phyloP scores from a whole-genome alignment of 2,329 filamentous ascomycete species.

The Fragosphaeria purpurea region DNA sequence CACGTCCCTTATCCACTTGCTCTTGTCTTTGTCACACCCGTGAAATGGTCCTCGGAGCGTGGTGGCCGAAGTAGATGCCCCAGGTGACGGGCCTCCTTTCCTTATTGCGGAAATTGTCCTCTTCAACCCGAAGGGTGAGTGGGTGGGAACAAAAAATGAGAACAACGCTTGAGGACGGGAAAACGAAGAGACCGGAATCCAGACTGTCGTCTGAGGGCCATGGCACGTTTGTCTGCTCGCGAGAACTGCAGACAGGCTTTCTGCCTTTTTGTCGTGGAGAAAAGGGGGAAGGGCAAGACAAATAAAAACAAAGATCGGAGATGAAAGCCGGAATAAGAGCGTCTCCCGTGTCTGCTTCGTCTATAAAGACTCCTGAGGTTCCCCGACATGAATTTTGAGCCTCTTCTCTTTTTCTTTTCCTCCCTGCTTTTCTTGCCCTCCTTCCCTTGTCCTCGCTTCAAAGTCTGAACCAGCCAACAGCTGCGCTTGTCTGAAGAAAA shows the following conservation, averaged over 20 bases:
- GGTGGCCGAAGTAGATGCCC: constrained; percentile 17
- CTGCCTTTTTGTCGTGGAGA: neutral
- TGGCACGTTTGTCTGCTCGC: neutral
- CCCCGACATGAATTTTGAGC: constrained; percentile 1
- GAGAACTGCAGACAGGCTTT: neutral
- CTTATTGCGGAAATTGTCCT: constrained; percentile 20
- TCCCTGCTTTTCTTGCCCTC: neutral
- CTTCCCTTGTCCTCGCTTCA: neutral
- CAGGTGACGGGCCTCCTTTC: constrained; percentile 22
- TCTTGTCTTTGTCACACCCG: neutral
- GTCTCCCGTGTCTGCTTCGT: neutral
- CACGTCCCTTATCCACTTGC: neutral
- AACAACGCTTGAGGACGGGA: neutral
- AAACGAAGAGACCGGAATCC: constrained; percentile 1
- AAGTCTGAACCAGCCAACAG: constrained; percentile 2
- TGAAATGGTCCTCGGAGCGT: constrained; percentile 18
- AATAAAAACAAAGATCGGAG: too few species aligned
- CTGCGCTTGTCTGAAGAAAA: neutral
- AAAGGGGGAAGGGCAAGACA: neutral
- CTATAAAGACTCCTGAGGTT: neutral
- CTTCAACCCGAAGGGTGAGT: neutral
- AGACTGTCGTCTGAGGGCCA: neutral
- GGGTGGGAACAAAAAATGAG: neutral
- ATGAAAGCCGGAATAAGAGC: too few species aligned
- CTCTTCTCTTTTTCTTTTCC: neutral